A percentile compares a stretch with the other conserved stretches of the same genome.
Evolutionary conservation across 129 eudicot species (phyloP).

Genomic region (Flaveria brownii): DNA sequence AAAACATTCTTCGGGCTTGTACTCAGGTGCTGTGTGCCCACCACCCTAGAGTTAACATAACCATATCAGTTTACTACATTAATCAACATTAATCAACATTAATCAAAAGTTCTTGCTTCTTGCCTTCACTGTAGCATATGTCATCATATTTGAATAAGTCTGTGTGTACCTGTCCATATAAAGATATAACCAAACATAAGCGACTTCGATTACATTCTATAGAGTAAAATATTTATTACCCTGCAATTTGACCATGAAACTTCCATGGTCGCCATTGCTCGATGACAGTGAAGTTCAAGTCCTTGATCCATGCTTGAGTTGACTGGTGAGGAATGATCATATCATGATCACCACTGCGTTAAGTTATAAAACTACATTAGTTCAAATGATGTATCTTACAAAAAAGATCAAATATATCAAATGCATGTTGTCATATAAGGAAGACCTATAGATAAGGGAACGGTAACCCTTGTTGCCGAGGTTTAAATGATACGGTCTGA

Average conservation of each 20-base stretch:
- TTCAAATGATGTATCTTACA: background rate
- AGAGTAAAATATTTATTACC: constrained; percentile 38
- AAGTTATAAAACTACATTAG: background rate
- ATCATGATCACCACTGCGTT: constrained; percentile 53
- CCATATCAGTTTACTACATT: background rate
- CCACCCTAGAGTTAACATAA: background rate
- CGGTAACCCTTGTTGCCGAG: constrained; percentile 51
- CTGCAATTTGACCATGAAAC: constrained; percentile 56
- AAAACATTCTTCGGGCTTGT: background rate
- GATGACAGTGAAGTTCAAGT: constrained; percentile 42
- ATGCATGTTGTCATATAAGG: background rate
- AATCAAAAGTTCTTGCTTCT: constrained; percentile 6
- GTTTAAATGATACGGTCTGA: constrained; percentile 41
- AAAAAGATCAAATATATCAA: background rate
- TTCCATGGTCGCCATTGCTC: constrained; percentile 76
- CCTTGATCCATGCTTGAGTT: constrained; percentile 66
- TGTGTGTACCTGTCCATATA: constrained; percentile 38
- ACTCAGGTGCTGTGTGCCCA: constrained; percentile 3
- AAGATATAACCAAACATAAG: background rate
- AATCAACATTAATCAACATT: background rate
- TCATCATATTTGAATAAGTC: constrained; percentile 54
- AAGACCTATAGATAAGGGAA: constrained; percentile 54
- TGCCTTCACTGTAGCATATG: constrained; percentile 65
- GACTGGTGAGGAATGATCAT: constrained; percentile 41
- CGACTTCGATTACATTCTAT: background rate